Percentiles rank a stretch among this genome's conserved stretches.
These are phyloP conservation scores for Eleusine indica DNA, from an alignment of 176 grass and related monocot species.

Conservation along the genomic window DNA sequence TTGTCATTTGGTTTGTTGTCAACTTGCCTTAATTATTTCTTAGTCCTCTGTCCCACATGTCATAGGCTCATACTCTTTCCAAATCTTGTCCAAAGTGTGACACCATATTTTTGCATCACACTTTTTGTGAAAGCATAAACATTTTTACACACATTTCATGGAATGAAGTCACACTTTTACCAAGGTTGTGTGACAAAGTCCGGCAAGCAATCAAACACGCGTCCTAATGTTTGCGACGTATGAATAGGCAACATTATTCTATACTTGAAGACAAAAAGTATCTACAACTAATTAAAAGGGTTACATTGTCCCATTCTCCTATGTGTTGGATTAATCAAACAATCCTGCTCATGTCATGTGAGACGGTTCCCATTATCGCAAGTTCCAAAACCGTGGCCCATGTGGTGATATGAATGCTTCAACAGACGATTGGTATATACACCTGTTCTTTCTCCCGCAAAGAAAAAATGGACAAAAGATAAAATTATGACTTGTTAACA, in stretches of 20 bases:
- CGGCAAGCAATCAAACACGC: no score
- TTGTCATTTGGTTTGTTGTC: no score
- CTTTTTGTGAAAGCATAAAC: no score
- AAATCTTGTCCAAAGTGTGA: no score
- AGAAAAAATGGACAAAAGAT: background rate
- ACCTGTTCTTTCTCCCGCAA: background rate
- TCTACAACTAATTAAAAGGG: background rate
- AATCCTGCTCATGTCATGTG: background rate
- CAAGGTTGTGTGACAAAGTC: no score
- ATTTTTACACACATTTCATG: no score
- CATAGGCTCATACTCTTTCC: no score
- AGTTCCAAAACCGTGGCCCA: conserved; percentile 4
- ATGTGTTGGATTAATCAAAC: conserved; percentile 15
- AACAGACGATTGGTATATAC: background rate
- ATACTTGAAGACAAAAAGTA: background rate
- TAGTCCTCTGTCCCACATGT: no score
- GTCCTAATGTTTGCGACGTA: no score
- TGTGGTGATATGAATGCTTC: background rate
- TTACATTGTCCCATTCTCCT: background rate
- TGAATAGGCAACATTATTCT: background rate
- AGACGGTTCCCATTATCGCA: background rate
- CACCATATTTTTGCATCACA: no score
- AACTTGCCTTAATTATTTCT: no score
- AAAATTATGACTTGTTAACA: background rate
- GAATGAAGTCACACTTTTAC: no score